phyloP scores from a whole-genome alignment of 2,329 filamentous ascomycete genomes.

The Colletotrichum simmondsii region DNA sequence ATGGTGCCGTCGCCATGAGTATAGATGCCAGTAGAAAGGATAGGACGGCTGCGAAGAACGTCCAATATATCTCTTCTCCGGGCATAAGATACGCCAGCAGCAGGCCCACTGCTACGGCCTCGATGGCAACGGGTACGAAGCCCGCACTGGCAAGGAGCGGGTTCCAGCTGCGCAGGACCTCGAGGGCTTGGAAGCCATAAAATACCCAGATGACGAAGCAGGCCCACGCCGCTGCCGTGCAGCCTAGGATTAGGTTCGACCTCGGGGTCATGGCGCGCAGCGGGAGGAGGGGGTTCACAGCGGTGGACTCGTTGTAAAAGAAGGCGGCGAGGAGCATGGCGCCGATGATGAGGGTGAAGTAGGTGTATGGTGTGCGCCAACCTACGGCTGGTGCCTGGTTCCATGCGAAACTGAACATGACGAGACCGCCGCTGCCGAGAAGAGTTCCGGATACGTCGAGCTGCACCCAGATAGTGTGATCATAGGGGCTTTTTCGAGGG shows the following conservation, averaged over 20 bases:
- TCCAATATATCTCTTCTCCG: neutral
- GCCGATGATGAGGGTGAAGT: conserved; percentile 50
- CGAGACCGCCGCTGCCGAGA: conserved; percentile 51
- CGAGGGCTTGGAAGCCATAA: conserved; percentile 61
- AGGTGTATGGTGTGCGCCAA: conserved; percentile 55
- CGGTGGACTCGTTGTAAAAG: conserved; percentile 46
- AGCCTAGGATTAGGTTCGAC: conserved; percentile 65
- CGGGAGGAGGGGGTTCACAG: conserved; percentile 66
- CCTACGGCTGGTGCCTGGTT: conserved; percentile 57
- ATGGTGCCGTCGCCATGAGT: conserved; percentile 58
- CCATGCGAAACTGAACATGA: conserved; percentile 62
- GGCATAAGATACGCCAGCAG: conserved; percentile 58
- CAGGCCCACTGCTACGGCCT: conserved; percentile 49
- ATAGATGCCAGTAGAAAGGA: conserved; percentile 55
- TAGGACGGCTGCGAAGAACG: conserved; percentile 48
- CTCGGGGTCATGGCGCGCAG: conserved; percentile 59
- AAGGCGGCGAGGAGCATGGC: conserved; percentile 43
- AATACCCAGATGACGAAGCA: conserved; percentile 64
- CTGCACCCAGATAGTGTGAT: conserved; percentile 41
- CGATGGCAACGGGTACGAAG: conserved; percentile 55
- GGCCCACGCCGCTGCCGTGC: conserved; percentile 63
- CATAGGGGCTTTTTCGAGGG: neutral
- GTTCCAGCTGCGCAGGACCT: conserved; percentile 51
- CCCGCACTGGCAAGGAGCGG: conserved; percentile 56
- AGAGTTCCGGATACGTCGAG: conserved; percentile 47